phyloP scores from a whole-genome alignment of 495 filamentous ascomycete species.

The Penicillium macrosclerotiorum region DNA sequence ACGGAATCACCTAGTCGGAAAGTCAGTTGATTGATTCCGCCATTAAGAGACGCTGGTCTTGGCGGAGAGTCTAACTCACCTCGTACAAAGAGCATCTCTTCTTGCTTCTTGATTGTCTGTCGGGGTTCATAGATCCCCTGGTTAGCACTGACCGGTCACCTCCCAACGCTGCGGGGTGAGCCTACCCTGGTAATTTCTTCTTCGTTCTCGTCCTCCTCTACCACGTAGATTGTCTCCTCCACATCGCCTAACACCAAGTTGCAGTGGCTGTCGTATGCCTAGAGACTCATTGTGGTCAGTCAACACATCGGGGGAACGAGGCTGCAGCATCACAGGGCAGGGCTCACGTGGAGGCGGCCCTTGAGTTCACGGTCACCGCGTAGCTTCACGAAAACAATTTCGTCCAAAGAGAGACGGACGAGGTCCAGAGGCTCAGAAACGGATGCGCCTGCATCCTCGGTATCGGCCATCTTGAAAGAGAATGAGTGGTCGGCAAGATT shows the following conservation, averaged over 20 bases:
- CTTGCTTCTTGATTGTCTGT: conserved; percentile 91
- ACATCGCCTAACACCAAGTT: conserved; percentile 97
- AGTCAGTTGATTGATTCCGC: conserved; percentile 8
- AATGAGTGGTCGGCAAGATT: conserved; percentile 11
- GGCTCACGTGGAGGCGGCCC: conserved; percentile 83
- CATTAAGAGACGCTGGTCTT: too few species aligned
- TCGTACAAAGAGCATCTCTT: conserved; percentile 99
- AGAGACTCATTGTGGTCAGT: conserved; percentile 17
- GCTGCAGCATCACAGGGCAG: neutral
- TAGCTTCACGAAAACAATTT: conserved; percentile 95
- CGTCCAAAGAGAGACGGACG: conserved; percentile 88
- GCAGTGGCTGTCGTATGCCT: conserved; percentile 99
- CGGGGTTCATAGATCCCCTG: neutral
- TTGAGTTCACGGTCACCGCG: conserved; percentile 93
- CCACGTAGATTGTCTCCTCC: conserved; percentile 92
- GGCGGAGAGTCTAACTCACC: too few species aligned
- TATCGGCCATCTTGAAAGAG: conserved; percentile 82
- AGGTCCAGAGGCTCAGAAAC: conserved; percentile 91
- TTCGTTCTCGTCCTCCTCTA: conserved; percentile 80
- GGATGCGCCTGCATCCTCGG: conserved; percentile 60
- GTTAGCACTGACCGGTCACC: conserved; percentile 3
- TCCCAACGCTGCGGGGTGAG: conserved; percentile 16
- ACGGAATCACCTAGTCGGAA: conserved; percentile 91
- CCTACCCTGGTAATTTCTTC: conserved; percentile 67
- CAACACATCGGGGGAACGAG: neutral